Conservation (phyloP, 345 rosid species). For the Bruguiera parviflora region DNA sequence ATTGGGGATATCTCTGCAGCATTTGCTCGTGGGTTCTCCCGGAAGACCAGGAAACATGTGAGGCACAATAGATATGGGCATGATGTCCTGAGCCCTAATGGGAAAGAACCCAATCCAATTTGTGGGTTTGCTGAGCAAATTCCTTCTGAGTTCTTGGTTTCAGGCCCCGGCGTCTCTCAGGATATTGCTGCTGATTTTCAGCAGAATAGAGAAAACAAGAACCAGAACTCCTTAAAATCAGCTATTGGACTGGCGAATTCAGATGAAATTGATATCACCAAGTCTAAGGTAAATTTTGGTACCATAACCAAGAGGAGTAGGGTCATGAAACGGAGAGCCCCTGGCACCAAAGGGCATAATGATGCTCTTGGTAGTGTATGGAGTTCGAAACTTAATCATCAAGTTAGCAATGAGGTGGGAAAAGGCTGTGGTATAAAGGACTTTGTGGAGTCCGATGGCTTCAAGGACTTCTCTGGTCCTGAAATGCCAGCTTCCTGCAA, state of each 20-base stretch:
- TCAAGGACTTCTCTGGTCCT: conserved; percentile 12
- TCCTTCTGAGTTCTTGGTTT: conserved; percentile 19
- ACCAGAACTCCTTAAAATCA: conserved; percentile 39
- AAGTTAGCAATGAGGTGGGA: conserved; percentile 22
- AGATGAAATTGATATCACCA: conserved; percentile 21
- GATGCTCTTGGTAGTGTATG: conserved; percentile 27
- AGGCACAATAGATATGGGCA: conserved; percentile 33
- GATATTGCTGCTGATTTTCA: conserved; percentile 31
- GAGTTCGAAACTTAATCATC: conserved; percentile 32
- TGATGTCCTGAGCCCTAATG: conserved; percentile 21
- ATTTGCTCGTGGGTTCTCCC: conserved; percentile 47
- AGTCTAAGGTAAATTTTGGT: conserved; percentile 35
- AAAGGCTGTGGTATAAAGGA: conserved; percentile 22
- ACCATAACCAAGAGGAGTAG: conserved; percentile 46
- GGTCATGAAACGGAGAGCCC: conserved; percentile 46
- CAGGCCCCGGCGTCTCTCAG: conserved; percentile 21
- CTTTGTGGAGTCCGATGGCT: conserved; percentile 18
- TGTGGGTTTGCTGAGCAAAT: conserved; percentile 18
- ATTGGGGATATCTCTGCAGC: conserved; percentile 58
- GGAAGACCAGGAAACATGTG: conserved; percentile 17
- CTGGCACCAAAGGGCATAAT: conserved; percentile 20
- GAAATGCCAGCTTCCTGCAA: conserved; percentile 29
- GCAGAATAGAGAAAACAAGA: conserved; percentile 35
- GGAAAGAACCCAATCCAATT: conserved; percentile 6
- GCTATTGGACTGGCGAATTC: conserved; percentile 18